phyloP scores from a whole-genome alignment of 2,329 filamentous ascomycete genomes.

The Diaporthe aspalathi region DNA sequence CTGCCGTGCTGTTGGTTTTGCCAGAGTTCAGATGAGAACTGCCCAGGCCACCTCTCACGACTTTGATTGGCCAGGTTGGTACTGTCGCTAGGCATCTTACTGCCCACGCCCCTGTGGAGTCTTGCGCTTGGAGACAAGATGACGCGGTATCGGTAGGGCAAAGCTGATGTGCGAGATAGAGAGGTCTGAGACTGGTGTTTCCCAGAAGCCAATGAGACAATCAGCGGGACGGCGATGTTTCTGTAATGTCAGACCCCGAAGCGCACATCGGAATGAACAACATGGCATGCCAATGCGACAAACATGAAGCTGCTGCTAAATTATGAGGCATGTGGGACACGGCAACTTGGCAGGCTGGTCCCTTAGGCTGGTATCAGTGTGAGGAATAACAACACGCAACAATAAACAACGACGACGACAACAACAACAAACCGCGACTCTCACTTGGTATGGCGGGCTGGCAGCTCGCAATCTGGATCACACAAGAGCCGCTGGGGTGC shows the following conservation, averaged over 20 bases:
- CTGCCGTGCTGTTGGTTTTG: conserved; percentile 25
- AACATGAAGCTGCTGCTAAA: conserved; percentile 27
- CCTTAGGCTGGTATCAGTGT: not conserved
- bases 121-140: conserved; percentile 19
- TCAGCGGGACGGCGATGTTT: conserved; percentile 23
- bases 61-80: not conserved
- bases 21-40: conserved; percentile 29
- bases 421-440: not conserved
- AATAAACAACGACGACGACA: not conserved
- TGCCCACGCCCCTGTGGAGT: conserved; percentile 29
- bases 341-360: conserved; percentile 11
- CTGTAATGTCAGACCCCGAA: conserved; percentile 34
- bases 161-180: conserved; percentile 20
- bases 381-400: conserved; percentile 4
- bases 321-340: conserved; percentile 10
- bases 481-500: conserved; percentile 16
- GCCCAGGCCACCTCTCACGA: conserved; percentile 15
- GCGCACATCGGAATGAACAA: conserved; percentile 23
- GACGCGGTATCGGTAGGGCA: conserved; percentile 32
- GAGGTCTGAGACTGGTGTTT: conserved; percentile 31
- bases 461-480: conserved; percentile 6
- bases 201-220: conserved; percentile 26
- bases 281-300: conserved; percentile 13
- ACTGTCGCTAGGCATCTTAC: not conserved
- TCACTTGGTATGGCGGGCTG: not conserved